These are phyloP conservation scores for Fusarium drepaniforme DNA, from an alignment of 2,329 filamentous ascomycete genomes.

Conservation along the genomic window DNA sequence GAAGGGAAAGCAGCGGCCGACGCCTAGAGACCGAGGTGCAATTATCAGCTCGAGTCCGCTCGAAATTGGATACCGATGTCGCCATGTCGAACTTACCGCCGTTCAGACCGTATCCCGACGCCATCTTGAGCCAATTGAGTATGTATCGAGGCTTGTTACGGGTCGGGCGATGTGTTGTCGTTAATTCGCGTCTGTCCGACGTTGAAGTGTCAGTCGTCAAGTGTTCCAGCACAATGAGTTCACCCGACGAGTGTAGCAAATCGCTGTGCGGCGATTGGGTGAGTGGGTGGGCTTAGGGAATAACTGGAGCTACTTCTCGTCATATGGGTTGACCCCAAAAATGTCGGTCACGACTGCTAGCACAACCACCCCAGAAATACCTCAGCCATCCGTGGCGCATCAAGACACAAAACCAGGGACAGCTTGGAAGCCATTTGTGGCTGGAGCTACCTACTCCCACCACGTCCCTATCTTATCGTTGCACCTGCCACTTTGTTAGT, in stretches of 20 bases:
- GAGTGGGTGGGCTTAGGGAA: slow-evolving; percentile 2
- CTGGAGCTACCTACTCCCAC: slow-evolving; percentile 15
- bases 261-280: slow-evolving; percentile 38
- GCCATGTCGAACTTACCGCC: slow-evolving; percentile 70
- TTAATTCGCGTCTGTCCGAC: slow-evolving; percentile 39
- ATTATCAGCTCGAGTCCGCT: slow-evolving; percentile 37
- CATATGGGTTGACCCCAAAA: too few relatives aligned
- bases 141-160: slow-evolving; percentile 41
- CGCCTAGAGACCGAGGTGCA: slow-evolving; percentile 56
- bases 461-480: slow-evolving; percentile 11
- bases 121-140: slow-evolving; percentile 66
- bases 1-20: slow-evolving; percentile 94
- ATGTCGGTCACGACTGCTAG: slow-evolving; percentile 1
- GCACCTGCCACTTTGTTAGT: slow-evolving; percentile 34
- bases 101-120: slow-evolving; percentile 85
- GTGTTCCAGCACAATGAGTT: slow-evolving; percentile 38
- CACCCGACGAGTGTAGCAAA: slow-evolving; percentile 45
- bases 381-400: slow-evolving; percentile 10
- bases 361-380: not conserved
- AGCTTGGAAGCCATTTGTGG: slow-evolving; percentile 1
- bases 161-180: slow-evolving; percentile 37
- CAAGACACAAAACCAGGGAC: not conserved
- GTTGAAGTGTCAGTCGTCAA: slow-evolving; percentile 40
- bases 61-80: not conserved
- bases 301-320: slow-evolving; percentile 28